Evolutionary conservation across 1,284 basidiomycete genomes (phyloP), one percentile per base, ranked within the genome.

Genomic region (Malassezia dermatis): DNA sequence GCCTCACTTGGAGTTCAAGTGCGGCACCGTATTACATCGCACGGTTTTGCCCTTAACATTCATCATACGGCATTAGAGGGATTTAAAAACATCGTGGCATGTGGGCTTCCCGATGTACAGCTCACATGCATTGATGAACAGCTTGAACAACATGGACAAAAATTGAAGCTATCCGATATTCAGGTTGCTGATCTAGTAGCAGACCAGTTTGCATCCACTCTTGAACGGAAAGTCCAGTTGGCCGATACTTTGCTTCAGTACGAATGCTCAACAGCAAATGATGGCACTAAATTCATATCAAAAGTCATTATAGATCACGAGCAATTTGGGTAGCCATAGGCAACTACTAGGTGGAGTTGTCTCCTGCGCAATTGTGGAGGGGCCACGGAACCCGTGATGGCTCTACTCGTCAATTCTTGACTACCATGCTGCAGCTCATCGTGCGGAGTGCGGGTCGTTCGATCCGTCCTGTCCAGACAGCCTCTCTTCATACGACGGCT

Each of bases 1-100:
- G 88, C 84, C 8, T 93, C 89, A 58, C 93, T 99, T 56, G 94
- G 94, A 45, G 89, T 99, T 48, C 91, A 96, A 76, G 85, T 99
- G 35, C 83, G 89, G 46, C 89, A 96, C 70, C 81, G 93, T 31
- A 81, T 99, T 56, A 90, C 90, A 30, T 86, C 84, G 19, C 94
- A 99, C 73, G 94, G 94, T 0, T 95, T 99, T 75, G 83, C 91
- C 2, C 78, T 96, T 72, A 99, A 99, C 75, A 79, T 96, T 56
- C 89, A 88, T 0, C 76, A 77, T 15, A 84, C 90, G 61, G 88
- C 88, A 2, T 57, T 71, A 37, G 73, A 83, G 15, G 67, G 93
- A 86, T 96, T 99, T 73, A 80, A 85, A 65, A 78, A 82, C 56
- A 82, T 98, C 39, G 83, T 93, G 1, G 93, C 94, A 0, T 99